These are phyloP conservation scores for Corylus avellana DNA, from an alignment of 306 rosid species.

Conservation along the genomic window DNA sequence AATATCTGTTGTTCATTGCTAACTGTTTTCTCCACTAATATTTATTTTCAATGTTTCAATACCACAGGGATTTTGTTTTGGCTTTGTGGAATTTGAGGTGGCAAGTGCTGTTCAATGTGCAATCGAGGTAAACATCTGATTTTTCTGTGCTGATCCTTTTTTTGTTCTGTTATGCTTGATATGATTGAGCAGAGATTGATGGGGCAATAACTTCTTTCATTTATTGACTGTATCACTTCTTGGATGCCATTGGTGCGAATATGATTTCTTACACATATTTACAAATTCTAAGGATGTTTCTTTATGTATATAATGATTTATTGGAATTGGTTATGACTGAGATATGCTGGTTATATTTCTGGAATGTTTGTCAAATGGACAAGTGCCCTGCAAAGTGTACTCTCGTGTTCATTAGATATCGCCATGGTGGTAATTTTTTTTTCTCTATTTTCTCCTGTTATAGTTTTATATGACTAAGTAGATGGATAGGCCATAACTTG, in stretches of 20 bases:
- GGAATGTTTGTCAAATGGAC: not conserved
- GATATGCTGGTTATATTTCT: not conserved
- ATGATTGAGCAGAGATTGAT: not conserved
- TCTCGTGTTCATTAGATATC: not conserved
- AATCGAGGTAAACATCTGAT: conserved; percentile 56
- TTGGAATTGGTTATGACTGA: not conserved
- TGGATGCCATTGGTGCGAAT: not conserved
- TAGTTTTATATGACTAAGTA: not conserved
- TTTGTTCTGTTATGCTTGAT: not conserved
- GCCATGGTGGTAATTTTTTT: not conserved
- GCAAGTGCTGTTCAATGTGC: conserved; percentile 69
- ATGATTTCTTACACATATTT: not conserved
- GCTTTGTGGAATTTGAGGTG: conserved; percentile 84
- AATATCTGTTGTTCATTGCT: not conserved
- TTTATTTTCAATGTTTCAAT: conserved; percentile 2
- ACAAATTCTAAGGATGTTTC: not conserved
- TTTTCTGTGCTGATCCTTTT: not conserved
- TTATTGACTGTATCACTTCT: not conserved
- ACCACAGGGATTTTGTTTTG: conserved; percentile 78
- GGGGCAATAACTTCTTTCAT: not conserved
- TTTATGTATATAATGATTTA: not conserved
- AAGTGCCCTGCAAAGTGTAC: not conserved
- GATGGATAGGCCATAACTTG: not conserved
- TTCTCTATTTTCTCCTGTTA: not conserved
- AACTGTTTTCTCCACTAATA: conserved; percentile 1